Conservation (phyloP, 2,329 filamentous ascomycete genomes). For the Proliferodiscus dingleyae region DNA sequence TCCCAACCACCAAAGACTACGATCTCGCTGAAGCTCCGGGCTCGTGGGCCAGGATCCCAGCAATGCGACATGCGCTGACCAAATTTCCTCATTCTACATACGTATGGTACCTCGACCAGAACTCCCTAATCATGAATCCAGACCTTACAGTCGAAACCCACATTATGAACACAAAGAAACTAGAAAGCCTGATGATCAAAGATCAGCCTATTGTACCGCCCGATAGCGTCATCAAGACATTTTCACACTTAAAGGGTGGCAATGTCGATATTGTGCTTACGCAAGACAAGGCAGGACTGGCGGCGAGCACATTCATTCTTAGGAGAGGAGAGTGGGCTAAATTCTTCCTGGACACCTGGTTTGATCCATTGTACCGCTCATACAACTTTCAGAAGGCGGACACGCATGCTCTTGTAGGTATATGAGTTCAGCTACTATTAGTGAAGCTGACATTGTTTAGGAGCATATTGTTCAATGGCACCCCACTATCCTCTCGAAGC, state of each 20-base stretch:
- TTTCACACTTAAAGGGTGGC: constrained; percentile 70
- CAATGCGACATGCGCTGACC: constrained; percentile 83
- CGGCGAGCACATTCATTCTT: constrained; percentile 72
- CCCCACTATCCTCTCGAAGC: constrained; percentile 84
- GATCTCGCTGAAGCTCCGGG: constrained; percentile 54
- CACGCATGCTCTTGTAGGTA: constrained; percentile 75
- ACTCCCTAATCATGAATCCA: constrained; percentile 86
- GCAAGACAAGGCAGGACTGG: constrained; percentile 78
- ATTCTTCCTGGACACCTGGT: constrained; percentile 93
- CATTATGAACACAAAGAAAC: constrained; percentile 59
- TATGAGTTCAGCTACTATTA: constrained; percentile 4
- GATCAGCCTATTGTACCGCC: constrained; percentile 86
- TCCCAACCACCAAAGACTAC: constrained; percentile 74
- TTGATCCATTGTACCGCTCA: constrained; percentile 84
- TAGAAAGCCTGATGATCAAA: constrained; percentile 78
- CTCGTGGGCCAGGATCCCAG: constrained; percentile 76
- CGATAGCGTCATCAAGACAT: constrained; percentile 95
- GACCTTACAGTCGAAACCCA: constrained; percentile 62
- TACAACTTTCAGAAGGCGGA: constrained; percentile 98
- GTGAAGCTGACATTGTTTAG: constrained; percentile 37
- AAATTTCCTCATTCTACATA: constrained; percentile 71
- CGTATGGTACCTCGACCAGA: constrained; percentile 82
- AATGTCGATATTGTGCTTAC: constrained; percentile 78
- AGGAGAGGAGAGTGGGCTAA: constrained; percentile 84
- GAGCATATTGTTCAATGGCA: constrained; percentile 95